A percentile compares a stretch with the other conserved stretches of the same genome.
Evolutionary conservation across 768 basidiomycete species (phyloP).

Genomic region (Hericium erinaceus): DNA sequence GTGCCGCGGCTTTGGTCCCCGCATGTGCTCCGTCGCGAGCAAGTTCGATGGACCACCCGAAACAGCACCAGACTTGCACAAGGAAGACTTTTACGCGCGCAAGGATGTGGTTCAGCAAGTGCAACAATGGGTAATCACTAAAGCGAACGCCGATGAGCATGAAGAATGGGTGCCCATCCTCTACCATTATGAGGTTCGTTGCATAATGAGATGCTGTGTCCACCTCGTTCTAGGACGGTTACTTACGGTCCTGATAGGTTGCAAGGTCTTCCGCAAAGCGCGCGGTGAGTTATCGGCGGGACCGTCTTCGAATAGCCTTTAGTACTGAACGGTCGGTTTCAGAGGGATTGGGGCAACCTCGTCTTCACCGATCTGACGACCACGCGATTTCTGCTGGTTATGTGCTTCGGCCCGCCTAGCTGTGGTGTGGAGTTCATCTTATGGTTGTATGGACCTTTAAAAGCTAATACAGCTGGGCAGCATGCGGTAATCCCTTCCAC

Average conservation of each 20-base stretch:
- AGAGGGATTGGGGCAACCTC: slow-evolving; percentile 27
- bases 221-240: not conserved
- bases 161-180: slow-evolving; percentile 23
- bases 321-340: not conserved
- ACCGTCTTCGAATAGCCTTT: not conserved
- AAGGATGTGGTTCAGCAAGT: slow-evolving; percentile 22
- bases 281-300: slow-evolving; percentile 10
- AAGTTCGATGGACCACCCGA: slow-evolving; percentile 20
- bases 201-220: not conserved
- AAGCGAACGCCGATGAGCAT: not conserved
- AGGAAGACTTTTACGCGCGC: slow-evolving; percentile 20
- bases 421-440: slow-evolving; percentile 14
- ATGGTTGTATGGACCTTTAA: too few relatives aligned
- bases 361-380: slow-evolving; percentile 21
- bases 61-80: slow-evolving; percentile 17
- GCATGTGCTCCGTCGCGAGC: slow-evolving; percentile 18
- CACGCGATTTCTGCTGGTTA: slow-evolving; percentile 21
- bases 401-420: slow-evolving; percentile 18
- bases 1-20: slow-evolving; percentile 21
- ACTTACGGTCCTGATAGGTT: slow-evolving; percentile 9
- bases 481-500: slow-evolving; percentile 21
- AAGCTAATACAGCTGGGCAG: not conserved
- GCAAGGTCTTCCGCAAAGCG: slow-evolving; percentile 21
- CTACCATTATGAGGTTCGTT: slow-evolving; percentile 25
- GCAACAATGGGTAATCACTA: slow-evolving; percentile 9